These are phyloP conservation scores for Aurantiochytrium sp. DNA, from an alignment of 108 stramenopile genomes.

Conservation along the genomic window DNA sequence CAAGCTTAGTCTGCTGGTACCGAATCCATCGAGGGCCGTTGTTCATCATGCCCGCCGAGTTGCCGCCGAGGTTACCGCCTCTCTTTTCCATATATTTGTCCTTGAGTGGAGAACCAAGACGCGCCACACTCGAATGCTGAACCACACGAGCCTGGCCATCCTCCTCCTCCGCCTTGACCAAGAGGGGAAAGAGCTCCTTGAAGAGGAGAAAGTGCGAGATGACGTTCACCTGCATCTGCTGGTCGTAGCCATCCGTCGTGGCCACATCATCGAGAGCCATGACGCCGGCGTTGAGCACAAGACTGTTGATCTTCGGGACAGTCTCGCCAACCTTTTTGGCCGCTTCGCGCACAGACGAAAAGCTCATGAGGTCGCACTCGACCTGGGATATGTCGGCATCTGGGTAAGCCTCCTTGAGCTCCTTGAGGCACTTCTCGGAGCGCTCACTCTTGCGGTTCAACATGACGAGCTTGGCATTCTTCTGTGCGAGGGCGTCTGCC, in stretches of 20 bases:
- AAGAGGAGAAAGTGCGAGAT: constrained; percentile 58
- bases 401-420: neutral
- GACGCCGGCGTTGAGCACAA: constrained; percentile 52
- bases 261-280: constrained; percentile 47
- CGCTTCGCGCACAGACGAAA: neutral
- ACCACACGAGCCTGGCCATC: constrained; percentile 53
- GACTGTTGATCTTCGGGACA: too few relatives aligned
- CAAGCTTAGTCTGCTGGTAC: constrained; percentile 31
- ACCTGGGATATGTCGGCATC: neutral
- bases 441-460: neutral
- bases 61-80: constrained; percentile 46
- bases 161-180: constrained; percentile 39
- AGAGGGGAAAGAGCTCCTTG: constrained; percentile 43
- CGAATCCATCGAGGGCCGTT: constrained; percentile 37
- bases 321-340: neutral
- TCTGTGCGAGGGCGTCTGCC: neutral
- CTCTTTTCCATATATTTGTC: constrained; percentile 46
- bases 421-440: neutral
- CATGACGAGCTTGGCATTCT: neutral
- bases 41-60: neutral
- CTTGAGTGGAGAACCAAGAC: constrained; percentile 28
- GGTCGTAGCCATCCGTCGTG: constrained; percentile 57
- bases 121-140: constrained; percentile 33
- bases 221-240: constrained; percentile 56
- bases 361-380: neutral